Base-by-base conservation (phyloP, 768 basidiomycete species). In the Pleurotus sapidus region DNA sequence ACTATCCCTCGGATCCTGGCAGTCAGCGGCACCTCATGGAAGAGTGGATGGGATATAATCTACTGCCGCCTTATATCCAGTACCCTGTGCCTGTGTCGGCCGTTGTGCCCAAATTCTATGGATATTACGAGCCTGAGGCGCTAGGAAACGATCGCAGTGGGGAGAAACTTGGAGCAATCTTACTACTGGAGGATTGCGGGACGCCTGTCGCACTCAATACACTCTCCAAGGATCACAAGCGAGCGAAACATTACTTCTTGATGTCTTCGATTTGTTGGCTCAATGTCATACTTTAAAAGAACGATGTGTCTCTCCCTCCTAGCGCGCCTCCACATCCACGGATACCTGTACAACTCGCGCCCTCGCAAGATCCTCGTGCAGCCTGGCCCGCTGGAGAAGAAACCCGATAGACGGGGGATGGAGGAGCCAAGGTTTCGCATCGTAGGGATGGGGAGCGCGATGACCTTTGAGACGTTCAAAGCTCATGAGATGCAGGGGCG, bases 141-240 rank as follows among this genome's bases (percentile, higher is more conserved):
- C 46, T 58, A 20, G 15, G 11, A 5, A 20, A 39, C 27, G 18
- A n/a, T n/a, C n/a, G n/a, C n/a, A n/a, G n/a, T n/a, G 11, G 18
- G n/a, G 57, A 58, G 45, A 49, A 58, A 12, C 38, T 72, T 5
- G 75, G 74, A 49, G 75, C 77, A 0, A 74, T 83, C 43, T 63
- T 80, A 38, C 69, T 83, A 5, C 59, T 82, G 49, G 82, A 82
- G 58, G 71, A 78, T 49, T 82, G 81, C 46, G 80, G 82, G 4
- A 23, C 37, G 11, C 72, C 70, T 1, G 63, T 82, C 18, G 20
- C 63, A 3, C 59, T 62, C 8, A 39, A 38, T 5, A 46, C 11
- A 34, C 63, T 80, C 18, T 57, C 56, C 17, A 46, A 56, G 3
- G 60, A 60, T 15, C 42, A 60, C 14, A 60, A 58, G 64, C 63